Evolutionary conservation across 345 rosid genomes (phyloP).

Genomic region (Pistacia integerrima): DNA sequence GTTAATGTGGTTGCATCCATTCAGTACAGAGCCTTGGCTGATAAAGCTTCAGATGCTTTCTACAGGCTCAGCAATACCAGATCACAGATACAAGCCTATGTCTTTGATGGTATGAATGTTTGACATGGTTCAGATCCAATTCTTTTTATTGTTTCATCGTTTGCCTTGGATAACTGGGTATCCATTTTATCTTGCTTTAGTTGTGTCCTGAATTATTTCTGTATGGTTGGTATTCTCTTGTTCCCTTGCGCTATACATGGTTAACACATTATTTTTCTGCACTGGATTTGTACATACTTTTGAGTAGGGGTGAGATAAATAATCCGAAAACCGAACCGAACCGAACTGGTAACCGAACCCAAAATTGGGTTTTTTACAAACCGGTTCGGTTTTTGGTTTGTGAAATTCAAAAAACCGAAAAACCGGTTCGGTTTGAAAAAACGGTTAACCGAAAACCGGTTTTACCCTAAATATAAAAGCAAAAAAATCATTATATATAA

Average conservation of each 20-base stretch:
- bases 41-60: constrained; percentile 44
- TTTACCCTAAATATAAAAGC: too few relatives aligned
- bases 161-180: background rate
- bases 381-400: too few relatives aligned
- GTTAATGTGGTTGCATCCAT: constrained; percentile 50
- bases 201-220: background rate
- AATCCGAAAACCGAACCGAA: too few relatives aligned
- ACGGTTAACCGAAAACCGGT: too few relatives aligned
- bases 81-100: constrained; percentile 44
- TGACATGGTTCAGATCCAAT: background rate
- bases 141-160: background rate
- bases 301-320: too few relatives aligned
- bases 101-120: constrained; percentile 38
- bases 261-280: background rate
- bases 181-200: background rate
- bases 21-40: constrained; percentile 42
- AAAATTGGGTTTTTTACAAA: too few relatives aligned
- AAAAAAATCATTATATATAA: too few relatives aligned
- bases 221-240: background rate
- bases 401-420: too few relatives aligned
- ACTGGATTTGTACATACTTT: background rate
- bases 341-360: too few relatives aligned
- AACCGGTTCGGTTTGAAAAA: too few relatives aligned
- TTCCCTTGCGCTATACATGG: background rate
- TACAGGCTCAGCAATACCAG: constrained; percentile 47